Conservation (phyloP, 2,329 filamentous ascomycete species). For the Scleromitrula shiraiana region DNA sequence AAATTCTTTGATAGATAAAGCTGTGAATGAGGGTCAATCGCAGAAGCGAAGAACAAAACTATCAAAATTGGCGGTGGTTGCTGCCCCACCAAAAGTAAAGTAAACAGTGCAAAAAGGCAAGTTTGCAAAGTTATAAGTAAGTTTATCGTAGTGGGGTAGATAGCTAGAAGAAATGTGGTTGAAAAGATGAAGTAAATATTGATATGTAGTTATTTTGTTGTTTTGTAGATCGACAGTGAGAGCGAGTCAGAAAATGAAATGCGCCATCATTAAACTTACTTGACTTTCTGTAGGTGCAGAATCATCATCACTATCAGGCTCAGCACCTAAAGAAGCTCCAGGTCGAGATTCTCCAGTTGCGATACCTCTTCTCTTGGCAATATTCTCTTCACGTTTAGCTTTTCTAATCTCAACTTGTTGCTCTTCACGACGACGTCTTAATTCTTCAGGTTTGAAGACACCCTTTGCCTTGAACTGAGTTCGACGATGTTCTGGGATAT, state of each 20-base stretch:
- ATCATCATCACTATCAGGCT: slow-evolving; percentile 96
- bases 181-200: neutral
- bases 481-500: slow-evolving; percentile 98
- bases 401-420: slow-evolving; percentile 99
- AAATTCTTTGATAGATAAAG: neutral
- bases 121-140: neutral
- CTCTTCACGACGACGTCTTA: slow-evolving; percentile 95
- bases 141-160: neutral
- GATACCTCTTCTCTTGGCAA: slow-evolving; percentile 96
- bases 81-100: slow-evolving; percentile 25
- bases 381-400: slow-evolving; percentile 96
- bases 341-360: slow-evolving; percentile 69
- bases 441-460: slow-evolving; percentile 97
- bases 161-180: neutral
- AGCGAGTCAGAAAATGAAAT: neutral
- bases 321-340: slow-evolving; percentile 76
- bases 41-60: slow-evolving; percentile 27
- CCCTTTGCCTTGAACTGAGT: slow-evolving; percentile 99
- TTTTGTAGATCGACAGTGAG: neutral
- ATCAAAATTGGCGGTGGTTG: slow-evolving; percentile 10
- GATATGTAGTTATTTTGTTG: neutral
- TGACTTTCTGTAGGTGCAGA: slow-evolving; percentile 90
- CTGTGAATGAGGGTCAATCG: slow-evolving; percentile 12
- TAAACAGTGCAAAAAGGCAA: slow-evolving; percentile 20
- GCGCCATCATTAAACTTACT: slow-evolving; percentile 50